A percentile compares a stretch with the other conserved stretches of the same genome.
phyloP scores from a whole-genome alignment of 2,329 filamentous ascomycete species.

The Blastomyces gilchristii region DNA sequence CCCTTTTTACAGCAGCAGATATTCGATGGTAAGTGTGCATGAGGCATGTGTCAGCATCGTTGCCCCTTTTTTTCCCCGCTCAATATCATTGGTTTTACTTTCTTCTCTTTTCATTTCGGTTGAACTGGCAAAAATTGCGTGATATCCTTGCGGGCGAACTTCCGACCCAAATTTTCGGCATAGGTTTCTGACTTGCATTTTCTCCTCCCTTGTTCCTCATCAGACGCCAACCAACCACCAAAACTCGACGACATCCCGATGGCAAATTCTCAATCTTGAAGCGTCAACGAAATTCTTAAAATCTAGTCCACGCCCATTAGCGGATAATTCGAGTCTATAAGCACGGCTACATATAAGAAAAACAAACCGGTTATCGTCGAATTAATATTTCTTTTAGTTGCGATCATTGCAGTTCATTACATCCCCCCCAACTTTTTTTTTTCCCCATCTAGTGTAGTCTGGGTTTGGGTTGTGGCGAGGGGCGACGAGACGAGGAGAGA shows the following conservation, averaged over 20 bases:
- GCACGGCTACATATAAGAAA: not conserved
- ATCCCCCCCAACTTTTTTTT: not conserved
- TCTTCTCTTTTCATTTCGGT: not conserved
- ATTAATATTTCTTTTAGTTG: not conserved
- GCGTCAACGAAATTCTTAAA: not conserved
- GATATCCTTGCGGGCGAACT: not conserved
- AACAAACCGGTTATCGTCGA: not conserved
- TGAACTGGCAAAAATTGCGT: not conserved
- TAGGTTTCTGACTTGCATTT: not conserved
- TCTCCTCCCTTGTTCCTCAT: not conserved
- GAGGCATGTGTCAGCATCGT: not conserved
- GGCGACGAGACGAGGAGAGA: not conserved
- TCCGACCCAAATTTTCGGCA: not conserved
- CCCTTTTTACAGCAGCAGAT: conserved; percentile 1
- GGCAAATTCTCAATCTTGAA: conserved; percentile 1
- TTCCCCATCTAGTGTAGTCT: no score
- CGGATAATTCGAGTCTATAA: not conserved
- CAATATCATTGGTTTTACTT: not conserved
- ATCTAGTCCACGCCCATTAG: not conserved
- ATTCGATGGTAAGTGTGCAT: conserved; percentile 3
- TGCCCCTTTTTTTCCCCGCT: not conserved
- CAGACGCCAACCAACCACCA: not conserved
- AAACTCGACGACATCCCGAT: not conserved
- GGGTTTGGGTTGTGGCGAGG: not conserved
- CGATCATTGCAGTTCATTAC: not conserved